phyloP scores from a whole-genome alignment of 139 green algal species.

The Picochlorum sp. region DNA sequence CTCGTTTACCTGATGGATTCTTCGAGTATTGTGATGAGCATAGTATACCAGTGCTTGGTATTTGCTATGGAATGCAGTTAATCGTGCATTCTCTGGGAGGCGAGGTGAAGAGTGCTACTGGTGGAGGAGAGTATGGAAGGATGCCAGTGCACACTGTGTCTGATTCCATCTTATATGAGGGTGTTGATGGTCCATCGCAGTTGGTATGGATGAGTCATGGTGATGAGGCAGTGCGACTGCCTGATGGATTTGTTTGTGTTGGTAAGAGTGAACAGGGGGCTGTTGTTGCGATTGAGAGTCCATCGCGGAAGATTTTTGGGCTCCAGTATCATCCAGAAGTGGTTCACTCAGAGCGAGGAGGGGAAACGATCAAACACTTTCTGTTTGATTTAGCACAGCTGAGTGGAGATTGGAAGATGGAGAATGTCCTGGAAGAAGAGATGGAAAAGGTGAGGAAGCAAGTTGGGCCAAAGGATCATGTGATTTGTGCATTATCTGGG shows the following conservation, averaged over 20 bases:
- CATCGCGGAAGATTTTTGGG: slow-evolving; percentile 69
- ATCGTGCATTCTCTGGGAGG: slow-evolving; percentile 53
- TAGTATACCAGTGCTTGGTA: slow-evolving; percentile 82
- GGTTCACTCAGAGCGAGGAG: slow-evolving; percentile 77
- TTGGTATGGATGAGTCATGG: slow-evolving; percentile 98
- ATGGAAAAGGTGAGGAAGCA: slow-evolving; percentile 55
- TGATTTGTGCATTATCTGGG: slow-evolving; percentile 96
- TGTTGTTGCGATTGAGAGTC: slow-evolving; percentile 90
- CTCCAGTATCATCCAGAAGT: slow-evolving; percentile 98
- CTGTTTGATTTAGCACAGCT: slow-evolving; percentile 73
- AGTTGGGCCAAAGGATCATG: slow-evolving; percentile 81
- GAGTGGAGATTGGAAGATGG: slow-evolving; percentile 86
- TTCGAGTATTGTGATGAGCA: slow-evolving; percentile 61
- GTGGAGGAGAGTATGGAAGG: slow-evolving; percentile 91
- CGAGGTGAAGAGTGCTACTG: slow-evolving; percentile 54
- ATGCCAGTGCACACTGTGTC: slow-evolving; percentile 77
- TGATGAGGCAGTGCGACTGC: slow-evolving; percentile 81
- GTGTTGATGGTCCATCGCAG: slow-evolving; percentile 39
- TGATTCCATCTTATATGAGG: slow-evolving; percentile 58
- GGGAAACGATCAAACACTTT: slow-evolving; percentile 77
- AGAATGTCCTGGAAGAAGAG: slow-evolving; percentile 92
- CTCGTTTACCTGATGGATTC: slow-evolving; percentile 75
- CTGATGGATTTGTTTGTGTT: slow-evolving; percentile 74
- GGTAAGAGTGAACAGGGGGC: slow-evolving; percentile 78
- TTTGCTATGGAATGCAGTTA: slow-evolving; percentile 96